Evolutionary conservation across 345 rosid species (phyloP).

Genomic region (Acer negundo): DNA sequence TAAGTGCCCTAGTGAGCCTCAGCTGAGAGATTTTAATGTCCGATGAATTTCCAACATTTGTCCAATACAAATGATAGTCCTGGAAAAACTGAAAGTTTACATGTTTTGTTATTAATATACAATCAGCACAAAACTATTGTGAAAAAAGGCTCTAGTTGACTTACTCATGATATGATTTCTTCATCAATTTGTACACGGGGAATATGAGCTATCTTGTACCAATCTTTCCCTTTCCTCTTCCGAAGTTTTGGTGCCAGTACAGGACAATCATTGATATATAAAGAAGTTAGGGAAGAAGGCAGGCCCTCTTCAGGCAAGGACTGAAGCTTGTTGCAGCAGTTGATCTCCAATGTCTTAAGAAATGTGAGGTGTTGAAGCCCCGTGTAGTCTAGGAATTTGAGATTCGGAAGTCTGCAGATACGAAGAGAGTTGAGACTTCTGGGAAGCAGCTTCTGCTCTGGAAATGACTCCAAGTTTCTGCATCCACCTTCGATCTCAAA

Average conservation of each 20-base stretch:
- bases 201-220: conserved; percentile 23
- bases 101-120: background rate
- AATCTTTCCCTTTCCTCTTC: conserved; percentile 25
- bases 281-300: conserved; percentile 35
- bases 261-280: conserved; percentile 21
- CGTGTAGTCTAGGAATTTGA: conserved; percentile 12
- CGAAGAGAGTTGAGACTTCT: conserved; percentile 22
- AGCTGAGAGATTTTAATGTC: background rate
- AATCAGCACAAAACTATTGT: background rate
- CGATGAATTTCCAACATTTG: background rate
- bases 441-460: conserved; percentile 37
- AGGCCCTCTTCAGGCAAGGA: conserved; percentile 32
- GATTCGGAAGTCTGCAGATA: conserved; percentile 30
- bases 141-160: background rate
- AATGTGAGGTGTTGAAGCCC: conserved; percentile 29
- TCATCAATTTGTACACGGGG: conserved; percentile 32
- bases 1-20: background rate
- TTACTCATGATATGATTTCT: conserved; percentile 17
- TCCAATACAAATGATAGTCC: too few species aligned
- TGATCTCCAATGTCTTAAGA: conserved; percentile 34
- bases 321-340: conserved; percentile 34
- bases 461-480: conserved; percentile 34
- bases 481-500: conserved; percentile 40
- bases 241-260: background rate
- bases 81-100: background rate